Conservation (phyloP, 2,329 filamentous ascomycete genomes). For the Pseudonectria buxi region DNA sequence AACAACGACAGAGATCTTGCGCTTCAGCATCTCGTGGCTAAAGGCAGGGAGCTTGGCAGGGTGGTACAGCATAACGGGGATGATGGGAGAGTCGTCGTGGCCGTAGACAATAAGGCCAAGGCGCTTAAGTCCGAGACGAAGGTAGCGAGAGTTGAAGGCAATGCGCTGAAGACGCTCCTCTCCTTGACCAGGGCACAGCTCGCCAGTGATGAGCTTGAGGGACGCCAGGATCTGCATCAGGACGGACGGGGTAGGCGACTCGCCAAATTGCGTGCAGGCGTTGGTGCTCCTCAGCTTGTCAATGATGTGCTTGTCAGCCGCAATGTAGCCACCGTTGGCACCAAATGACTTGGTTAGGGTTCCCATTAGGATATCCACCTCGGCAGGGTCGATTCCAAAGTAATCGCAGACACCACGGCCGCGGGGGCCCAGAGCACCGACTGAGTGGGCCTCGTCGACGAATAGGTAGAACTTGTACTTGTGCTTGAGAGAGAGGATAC, state of each 20-base stretch:
- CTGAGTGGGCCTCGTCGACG: constrained; percentile 92
- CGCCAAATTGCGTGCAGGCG: constrained; percentile 78
- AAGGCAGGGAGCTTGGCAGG: constrained; percentile 99
- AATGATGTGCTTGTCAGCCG: constrained; percentile 82
- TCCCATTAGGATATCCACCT: constrained; percentile 96
- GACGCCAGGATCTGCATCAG: constrained; percentile 86
- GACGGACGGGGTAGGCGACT: constrained; percentile 80
- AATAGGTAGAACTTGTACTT: constrained; percentile 98
- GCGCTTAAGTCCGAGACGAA: constrained; percentile 94
- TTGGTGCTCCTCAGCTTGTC: constrained; percentile 85
- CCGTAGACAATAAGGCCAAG: constrained; percentile 95
- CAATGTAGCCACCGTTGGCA: constrained; percentile 93
- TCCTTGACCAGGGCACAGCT: constrained; percentile 82
- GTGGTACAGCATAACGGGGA: constrained; percentile 90
- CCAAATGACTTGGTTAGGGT: constrained; percentile 98
- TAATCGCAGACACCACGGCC: constrained; percentile 96
- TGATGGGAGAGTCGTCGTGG: constrained; percentile 95
- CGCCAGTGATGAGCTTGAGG: constrained; percentile 81
- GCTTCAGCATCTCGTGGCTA: constrained; percentile 95
- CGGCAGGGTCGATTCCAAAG: constrained; percentile 79
- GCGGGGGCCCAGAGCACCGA: constrained; percentile 81
- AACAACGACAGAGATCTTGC: constrained; percentile 95
- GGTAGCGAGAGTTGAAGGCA: constrained; percentile 96
- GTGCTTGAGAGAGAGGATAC: constrained; percentile 77
- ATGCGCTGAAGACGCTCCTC: constrained; percentile 93